Evolutionary conservation across 2,329 filamentous ascomycete genomes (phyloP).

Genomic region (Colletotrichum echinochloae): DNA sequence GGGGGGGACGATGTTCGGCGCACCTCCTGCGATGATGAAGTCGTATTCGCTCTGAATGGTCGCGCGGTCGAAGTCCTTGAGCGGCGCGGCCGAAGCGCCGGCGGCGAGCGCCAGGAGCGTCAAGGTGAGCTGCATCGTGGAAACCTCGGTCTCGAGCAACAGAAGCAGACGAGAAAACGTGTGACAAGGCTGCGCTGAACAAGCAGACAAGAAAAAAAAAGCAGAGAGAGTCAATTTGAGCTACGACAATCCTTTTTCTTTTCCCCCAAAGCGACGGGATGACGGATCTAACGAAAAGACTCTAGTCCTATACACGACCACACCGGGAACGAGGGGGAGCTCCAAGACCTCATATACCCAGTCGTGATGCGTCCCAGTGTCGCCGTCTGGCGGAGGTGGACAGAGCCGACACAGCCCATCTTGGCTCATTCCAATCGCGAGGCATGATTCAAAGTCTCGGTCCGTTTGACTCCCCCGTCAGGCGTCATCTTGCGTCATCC

Average conservation of each 20-base stretch:
- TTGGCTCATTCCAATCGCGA: not conserved
- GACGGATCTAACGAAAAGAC: not conserved
- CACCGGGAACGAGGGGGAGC: not conserved
- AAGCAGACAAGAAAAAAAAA: not conserved
- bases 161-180: not conserved
- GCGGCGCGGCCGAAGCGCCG: conserved; percentile 25
- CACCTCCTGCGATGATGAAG: conserved; percentile 43
- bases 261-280: accelerated
- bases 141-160: not conserved
- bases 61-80: conserved; percentile 39
- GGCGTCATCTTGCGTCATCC: conserved; percentile 33
- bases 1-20: not conserved
- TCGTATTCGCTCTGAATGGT: conserved; percentile 41
- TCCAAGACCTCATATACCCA: conserved; percentile 3
- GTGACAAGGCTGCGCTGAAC: not conserved
- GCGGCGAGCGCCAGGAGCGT: conserved; percentile 29
- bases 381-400: not conserved
- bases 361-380: not conserved
- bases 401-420: not conserved
- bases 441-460: not conserved
- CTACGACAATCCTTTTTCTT: not conserved
- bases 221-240: not conserved
- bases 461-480: not conserved
- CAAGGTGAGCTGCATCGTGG: conserved; percentile 25
- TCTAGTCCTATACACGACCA: no score